Evolutionary conservation across 2,329 filamentous ascomycete genomes (phyloP).

Genomic region (Colletotrichum graminicola): DNA sequence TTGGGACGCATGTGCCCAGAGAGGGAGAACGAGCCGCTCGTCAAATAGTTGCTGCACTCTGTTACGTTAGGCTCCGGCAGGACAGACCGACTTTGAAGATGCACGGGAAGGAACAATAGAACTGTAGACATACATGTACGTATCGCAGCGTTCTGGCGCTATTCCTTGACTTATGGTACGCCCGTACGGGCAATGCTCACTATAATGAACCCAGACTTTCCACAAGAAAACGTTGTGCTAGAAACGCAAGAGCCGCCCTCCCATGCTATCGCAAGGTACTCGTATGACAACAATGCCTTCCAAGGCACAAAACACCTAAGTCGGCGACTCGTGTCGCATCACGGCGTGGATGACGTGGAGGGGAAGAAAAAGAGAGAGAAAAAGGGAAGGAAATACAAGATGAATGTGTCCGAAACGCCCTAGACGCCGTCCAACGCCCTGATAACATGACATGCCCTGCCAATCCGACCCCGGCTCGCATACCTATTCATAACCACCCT

Average conservation of each 20-base stretch:
- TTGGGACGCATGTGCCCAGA: not conserved
- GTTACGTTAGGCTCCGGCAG: constrained; percentile 33
- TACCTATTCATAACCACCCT: constrained; percentile 16
- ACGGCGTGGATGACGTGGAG: not conserved
- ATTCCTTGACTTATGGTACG: constrained; percentile 5
- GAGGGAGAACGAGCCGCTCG: not conserved
- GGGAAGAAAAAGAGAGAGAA: not conserved
- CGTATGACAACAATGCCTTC: constrained; percentile 10
- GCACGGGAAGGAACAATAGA: not conserved
- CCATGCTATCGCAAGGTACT: constrained; percentile 10
- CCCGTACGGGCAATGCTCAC: constrained; percentile 6
- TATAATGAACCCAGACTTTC: constrained; percentile 10
- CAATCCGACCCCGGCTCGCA: constrained; percentile 19
- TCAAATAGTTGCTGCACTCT: constrained; percentile 1
- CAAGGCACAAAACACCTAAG: not conserved
- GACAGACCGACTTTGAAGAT: not conserved
- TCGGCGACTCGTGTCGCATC: constrained; percentile 8
- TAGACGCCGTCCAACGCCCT: constrained; percentile 35
- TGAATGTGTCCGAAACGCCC: constrained; percentile 34
- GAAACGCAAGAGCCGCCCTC: constrained; percentile 29
- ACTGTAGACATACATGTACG: constrained; percentile 8
- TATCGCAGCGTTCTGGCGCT: constrained; percentile 10
- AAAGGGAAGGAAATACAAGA: not conserved
- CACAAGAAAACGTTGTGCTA: constrained; percentile 1
- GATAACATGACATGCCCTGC: constrained; percentile 31